Evolutionary conservation across 805 yeast species (phyloP).

Genomic region (Wickerhamiella australiensis): DNA sequence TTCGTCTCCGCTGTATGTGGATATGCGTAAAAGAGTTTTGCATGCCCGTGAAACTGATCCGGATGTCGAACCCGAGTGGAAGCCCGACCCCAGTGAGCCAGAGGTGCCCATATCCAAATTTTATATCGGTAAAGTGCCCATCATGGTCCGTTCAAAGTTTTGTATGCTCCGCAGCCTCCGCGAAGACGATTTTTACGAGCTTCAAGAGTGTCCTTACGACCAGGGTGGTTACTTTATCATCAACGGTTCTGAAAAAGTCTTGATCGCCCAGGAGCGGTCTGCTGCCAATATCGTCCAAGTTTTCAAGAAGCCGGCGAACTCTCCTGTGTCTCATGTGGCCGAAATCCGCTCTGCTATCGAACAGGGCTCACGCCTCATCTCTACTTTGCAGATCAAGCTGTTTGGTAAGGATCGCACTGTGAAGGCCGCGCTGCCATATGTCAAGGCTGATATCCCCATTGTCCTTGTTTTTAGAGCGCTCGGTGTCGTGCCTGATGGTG

Average conservation of each 20-base stretch:
- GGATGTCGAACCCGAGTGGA: slow-evolving; percentile 44
- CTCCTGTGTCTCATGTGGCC: slow-evolving; percentile 91
- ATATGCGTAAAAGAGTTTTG: slow-evolving; percentile 82
- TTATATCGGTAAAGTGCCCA: slow-evolving; percentile 92
- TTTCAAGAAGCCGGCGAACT: slow-evolving; percentile 92
- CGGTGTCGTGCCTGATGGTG: slow-evolving; percentile 99
- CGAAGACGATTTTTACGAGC: slow-evolving; percentile 86
- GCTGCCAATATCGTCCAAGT: slow-evolving; percentile 99
- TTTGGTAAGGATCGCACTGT: slow-evolving; percentile 74
- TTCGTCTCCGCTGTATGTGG: slow-evolving; percentile 91
- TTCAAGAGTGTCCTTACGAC: slow-evolving; percentile 98
- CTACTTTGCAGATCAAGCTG: slow-evolving; percentile 86
- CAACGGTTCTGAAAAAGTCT: slow-evolving; percentile 95
- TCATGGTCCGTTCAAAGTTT: slow-evolving; percentile 92
- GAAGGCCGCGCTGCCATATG: slow-evolving; percentile 91
- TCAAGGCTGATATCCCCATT: slow-evolving; percentile 92
- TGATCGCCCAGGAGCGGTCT: slow-evolving; percentile 96
- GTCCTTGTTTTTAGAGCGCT: slow-evolving; percentile 94
- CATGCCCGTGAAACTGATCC: slow-evolving; percentile 22
- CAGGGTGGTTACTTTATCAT: slow-evolving; percentile 99
- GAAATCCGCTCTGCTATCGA: slow-evolving; percentile 95
- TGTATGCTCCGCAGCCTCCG: slow-evolving; percentile 83
- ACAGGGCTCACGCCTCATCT: slow-evolving; percentile 90
- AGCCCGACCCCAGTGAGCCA: slow-evolving; percentile 42
- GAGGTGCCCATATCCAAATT: slow-evolving; percentile 71